phyloP scores from a whole-genome alignment of 345 rosid genomes.

The Eucalyptus curtisii region DNA sequence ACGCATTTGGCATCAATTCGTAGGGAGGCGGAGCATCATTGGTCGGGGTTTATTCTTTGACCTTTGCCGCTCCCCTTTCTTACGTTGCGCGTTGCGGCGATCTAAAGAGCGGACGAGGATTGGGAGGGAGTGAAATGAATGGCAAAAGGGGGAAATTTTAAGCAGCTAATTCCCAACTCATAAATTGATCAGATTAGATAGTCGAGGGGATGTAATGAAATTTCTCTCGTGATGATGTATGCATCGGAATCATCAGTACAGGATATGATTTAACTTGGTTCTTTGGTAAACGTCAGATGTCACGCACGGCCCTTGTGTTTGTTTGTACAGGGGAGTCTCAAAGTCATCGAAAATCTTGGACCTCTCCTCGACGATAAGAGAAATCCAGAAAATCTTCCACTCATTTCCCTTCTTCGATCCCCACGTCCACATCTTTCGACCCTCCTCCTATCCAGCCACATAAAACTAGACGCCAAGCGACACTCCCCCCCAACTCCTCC shows the following conservation, averaged over 20 bases:
- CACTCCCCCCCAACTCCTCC: not conserved
- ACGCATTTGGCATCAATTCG: not conserved
- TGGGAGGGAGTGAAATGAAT: rapidly evolving
- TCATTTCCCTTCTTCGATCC: conserved; percentile 6
- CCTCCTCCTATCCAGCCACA: not conserved
- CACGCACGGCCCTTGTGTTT: not conserved
- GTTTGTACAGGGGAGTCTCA: not conserved
- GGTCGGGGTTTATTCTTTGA: not conserved
- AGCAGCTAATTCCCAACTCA: not conserved
- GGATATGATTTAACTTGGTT: not conserved
- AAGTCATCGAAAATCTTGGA: conserved; percentile 18
- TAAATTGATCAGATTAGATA: rapidly evolving
- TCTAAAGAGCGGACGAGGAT: not conserved
- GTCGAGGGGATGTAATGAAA: not conserved
- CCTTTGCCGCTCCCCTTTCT: rapidly evolving
- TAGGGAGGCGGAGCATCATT: not conserved
- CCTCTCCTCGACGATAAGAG: conserved; percentile 70
- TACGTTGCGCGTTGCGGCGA: not conserved
- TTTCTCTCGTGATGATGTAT: not conserved
- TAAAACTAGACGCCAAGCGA: not conserved
- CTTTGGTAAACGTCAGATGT: not conserved
- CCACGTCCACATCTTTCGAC: conserved; percentile 26
- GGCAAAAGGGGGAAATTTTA: not conserved
- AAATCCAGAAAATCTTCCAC: conserved; percentile 10
- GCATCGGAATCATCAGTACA: not conserved